These are phyloP conservation scores for Lactarius akahatsu DNA, from an alignment of 768 basidiomycete genomes.

Conservation along the genomic window DNA sequence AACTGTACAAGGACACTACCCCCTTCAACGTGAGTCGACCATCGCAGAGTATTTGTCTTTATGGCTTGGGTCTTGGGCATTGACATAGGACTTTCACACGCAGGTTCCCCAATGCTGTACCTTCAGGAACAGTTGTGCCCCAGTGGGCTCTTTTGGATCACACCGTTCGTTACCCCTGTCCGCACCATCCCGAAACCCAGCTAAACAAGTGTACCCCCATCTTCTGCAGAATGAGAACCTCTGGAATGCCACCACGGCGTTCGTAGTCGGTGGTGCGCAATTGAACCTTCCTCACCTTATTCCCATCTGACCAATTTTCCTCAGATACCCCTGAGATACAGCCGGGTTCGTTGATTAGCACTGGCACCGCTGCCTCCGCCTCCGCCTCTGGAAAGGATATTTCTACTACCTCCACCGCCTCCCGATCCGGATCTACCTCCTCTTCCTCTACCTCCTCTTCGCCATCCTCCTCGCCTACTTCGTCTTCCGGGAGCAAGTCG, in stretches of 20 bases:
- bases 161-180: not conserved
- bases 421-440: too few species aligned
- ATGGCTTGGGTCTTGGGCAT: not conserved
- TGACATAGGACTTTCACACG: not conserved
- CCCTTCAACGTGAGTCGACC: constrained; percentile 14
- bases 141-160: constrained; percentile 5
- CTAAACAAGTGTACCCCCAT: not conserved
- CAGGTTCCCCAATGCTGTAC: constrained; percentile 17
- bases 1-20: constrained; percentile 7
- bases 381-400: too few species aligned
- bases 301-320: not conserved
- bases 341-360: not conserved
- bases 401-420: not conserved
- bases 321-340: not conserved
- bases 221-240: not conserved
- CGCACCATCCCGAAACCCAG: not conserved
- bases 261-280: not conserved
- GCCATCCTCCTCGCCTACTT: not conserved
- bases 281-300: too few species aligned
- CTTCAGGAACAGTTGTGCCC: not conserved
- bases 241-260: not conserved
- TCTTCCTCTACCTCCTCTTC: too few species aligned
- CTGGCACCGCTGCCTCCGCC: too few species aligned
- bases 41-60: too few species aligned
- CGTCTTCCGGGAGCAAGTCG: not conserved